Evolutionary conservation across 192 early-diverging fungal genomes (phyloP).

Genomic region (Coemansia sp.): DNA sequence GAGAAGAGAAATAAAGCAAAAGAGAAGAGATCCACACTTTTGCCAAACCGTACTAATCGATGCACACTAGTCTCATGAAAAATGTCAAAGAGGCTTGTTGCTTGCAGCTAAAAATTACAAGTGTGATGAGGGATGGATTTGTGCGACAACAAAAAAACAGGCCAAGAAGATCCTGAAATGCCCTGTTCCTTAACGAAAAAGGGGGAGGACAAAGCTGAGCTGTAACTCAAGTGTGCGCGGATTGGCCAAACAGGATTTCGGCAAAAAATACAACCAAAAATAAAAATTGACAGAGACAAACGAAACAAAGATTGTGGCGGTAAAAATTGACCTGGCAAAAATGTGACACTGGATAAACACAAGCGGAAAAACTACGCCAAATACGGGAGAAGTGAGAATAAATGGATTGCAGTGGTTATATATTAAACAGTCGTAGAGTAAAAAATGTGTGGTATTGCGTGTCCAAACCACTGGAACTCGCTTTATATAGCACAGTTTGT

Average conservation of each 20-base stretch:
- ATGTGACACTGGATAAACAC: too few relatives aligned
- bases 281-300: too few relatives aligned
- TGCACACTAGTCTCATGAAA: neutral
- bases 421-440: too few relatives aligned
- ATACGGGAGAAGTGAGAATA: neutral
- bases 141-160: slow-evolving; percentile 5
- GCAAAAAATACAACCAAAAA: too few relatives aligned
- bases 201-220: neutral
- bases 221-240: too few relatives aligned
- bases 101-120: neutral
- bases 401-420: too few relatives aligned
- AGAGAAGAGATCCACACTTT: neutral
- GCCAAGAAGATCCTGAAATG: neutral
- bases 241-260: too few relatives aligned
- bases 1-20: slow-evolving; percentile 1
- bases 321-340: too few relatives aligned
- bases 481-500: neutral
- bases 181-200: neutral
- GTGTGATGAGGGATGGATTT: neutral
- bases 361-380: neutral
- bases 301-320: too few relatives aligned
- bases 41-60: neutral
- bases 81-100: neutral
- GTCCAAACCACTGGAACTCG: too few relatives aligned
- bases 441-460: neutral